Evolutionary conservation across 2,329 filamentous ascomycete species (phyloP).

Genomic region (Hirsutella thompsonii): DNA sequence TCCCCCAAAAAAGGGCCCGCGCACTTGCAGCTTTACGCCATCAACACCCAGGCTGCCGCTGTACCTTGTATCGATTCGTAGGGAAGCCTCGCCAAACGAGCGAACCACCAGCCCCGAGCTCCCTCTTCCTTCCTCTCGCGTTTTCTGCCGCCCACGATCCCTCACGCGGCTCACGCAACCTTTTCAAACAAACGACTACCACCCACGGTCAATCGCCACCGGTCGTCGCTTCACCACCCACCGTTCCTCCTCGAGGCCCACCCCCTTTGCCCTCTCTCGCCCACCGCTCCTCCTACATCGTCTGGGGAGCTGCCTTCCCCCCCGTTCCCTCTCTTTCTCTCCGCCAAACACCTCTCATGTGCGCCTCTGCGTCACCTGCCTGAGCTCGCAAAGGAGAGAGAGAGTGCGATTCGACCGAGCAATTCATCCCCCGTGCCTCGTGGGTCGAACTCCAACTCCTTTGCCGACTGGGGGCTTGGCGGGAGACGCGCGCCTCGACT

Average conservation of each 20-base stretch:
- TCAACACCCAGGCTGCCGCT: too few relatives aligned
- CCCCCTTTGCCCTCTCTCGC: neutral
- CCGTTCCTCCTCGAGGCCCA: neutral
- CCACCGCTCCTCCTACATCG: neutral
- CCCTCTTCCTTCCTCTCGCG: too few relatives aligned
- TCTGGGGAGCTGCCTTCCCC: neutral
- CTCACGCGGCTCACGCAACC: too few relatives aligned
- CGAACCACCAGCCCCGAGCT: too few relatives aligned
- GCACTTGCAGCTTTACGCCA: too few relatives aligned
- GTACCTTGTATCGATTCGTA: too few relatives aligned
- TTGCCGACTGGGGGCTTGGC: constrained; percentile 1
- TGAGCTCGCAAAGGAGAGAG: neutral
- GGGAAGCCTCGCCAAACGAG: too few relatives aligned
- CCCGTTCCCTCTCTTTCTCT: neutral
- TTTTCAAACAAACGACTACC: too few relatives aligned
- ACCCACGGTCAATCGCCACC: too few relatives aligned
- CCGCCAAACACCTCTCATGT: neutral
- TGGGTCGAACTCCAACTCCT: neutral
- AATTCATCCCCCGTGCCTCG: neutral
- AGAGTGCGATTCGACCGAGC: neutral
- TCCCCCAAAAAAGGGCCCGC: too few relatives aligned
- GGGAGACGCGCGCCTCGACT: constrained; percentile 3
- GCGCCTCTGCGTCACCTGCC: neutral
- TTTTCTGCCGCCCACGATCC: too few relatives aligned
- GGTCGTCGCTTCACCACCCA: neutral